Evolutionary conservation across 805 yeast genomes (phyloP).

Genomic region (Sugiyamaella valdiviana): DNA sequence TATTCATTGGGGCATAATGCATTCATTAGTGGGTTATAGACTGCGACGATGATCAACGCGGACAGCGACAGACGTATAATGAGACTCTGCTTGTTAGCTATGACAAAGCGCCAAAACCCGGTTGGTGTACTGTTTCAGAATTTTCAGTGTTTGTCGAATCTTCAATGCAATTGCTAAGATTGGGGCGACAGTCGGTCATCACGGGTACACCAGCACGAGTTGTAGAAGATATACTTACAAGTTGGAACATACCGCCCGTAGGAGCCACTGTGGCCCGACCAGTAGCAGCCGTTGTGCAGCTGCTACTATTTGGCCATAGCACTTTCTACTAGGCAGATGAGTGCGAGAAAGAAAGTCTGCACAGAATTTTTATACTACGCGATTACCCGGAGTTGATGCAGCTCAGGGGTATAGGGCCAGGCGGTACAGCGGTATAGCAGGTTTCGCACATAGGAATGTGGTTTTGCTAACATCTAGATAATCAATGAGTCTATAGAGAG

Average conservation of each 20-base stretch:
- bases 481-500: too few relatives aligned
- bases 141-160: slow-evolving; percentile 15
- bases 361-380: background rate
- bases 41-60: too few relatives aligned
- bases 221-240: background rate
- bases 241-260: background rate
- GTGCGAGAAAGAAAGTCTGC: background rate
- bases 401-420: background rate
- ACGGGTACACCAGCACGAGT: background rate
- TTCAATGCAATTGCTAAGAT: slow-evolving; percentile 11
- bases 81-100: background rate
- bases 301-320: background rate
- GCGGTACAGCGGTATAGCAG: too few relatives aligned
- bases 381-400: background rate
- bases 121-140: slow-evolving; percentile 5
- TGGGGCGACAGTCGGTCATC: slow-evolving; percentile 13
- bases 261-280: background rate
- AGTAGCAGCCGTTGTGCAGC: background rate
- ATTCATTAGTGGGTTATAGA: too few relatives aligned
- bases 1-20: too few relatives aligned
- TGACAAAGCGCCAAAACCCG: background rate
- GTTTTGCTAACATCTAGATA: too few relatives aligned
- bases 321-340: background rate
- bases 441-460: too few relatives aligned
- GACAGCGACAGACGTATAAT: background rate